Evolutionary conservation across 306 rosid species (phyloP), one percentile per base, ranked within the genome.

Genomic region (Mimosa bimucronata): DNA sequence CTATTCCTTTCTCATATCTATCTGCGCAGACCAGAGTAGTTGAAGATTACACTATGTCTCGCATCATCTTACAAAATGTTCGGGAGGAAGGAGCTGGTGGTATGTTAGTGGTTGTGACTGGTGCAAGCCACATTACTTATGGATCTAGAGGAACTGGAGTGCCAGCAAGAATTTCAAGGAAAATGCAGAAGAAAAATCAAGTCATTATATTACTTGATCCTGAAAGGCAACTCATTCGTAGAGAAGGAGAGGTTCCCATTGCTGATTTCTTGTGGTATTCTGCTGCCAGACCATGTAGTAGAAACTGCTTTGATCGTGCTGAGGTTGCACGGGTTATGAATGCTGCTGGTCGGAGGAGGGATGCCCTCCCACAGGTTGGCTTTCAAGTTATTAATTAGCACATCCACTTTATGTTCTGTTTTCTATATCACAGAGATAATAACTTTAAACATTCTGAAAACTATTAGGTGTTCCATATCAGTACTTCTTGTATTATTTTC

Each of bases 201-300:
- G 91, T 90, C 13, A 91, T 92, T 66, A 78, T 95, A 84, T 84
- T 95, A 61, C 98, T 95, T 88, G 91, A 92, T 83, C 98, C 97
- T 82, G 98, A 92, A 85, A 83, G 98, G 86, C 98, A 95, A 77
- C 85, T 85, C 73, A 92, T 92, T 77, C 89, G 98, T 77, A 72
- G 81, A 60, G 98, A 92, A 87, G 98, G 98, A 66, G 98, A 95
- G 80, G 97, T 95, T 83, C 97, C 97, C 16, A 86, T 90, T 52
- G 98, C 98, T 64, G 97, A 94, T 86, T 92, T 92, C 84, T 82
- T 94, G 88, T 94, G 98, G 98, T 94, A 94, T 86, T 94, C 98
- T 77, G 92, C 96, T 73, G 97, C 97, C 82, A 90, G 97, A 82
- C 90, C 98, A 76, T 94, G 98, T 83, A 87, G 71, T 78, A 87